Base-by-base conservation (phyloP, 164 flowering plant genomes). In the Stephania cephalantha region DNA sequence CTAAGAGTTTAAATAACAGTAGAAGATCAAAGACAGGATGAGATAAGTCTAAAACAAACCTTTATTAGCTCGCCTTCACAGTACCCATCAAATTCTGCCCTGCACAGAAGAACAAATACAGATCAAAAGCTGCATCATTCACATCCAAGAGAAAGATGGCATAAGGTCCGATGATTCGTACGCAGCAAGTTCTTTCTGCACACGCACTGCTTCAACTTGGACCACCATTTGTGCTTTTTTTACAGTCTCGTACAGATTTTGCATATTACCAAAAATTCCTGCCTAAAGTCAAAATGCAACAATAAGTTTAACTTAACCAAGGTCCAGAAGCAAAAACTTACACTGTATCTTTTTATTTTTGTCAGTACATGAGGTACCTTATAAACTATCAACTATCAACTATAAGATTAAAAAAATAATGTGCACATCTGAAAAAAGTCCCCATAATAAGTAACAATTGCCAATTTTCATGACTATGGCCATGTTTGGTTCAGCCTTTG, bases 141-240 rank as follows among this genome's bases (percentile, higher is more conserved):
- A 64, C 17, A n/a, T 10, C 4, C 29, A 22, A 65, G 31, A 70
- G 42, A 31, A 9, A 42, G 45, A 73, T 46, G 3, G 55, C 55
- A 71, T 44, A 6, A 18, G 44, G 46, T 77, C n/a, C 68, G 42
- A 66, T 58, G 20, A 63, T 44, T 74, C 94, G 78, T 90, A 95
- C 98, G 73, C 93, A 68, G 97, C 91, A 74, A 95, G 97, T 81
- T 95, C 98, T 80, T 95, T 92, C 79, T 95, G 98, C 50, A 95
- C 94, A 69, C 89, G 90, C 45, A 92, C 97, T 73, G 97, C 98
- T 86, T 95, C 98, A 75, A 95, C 98, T 86, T 92, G 98, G 80
- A 92, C 98, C 61, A 92, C 97, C 91, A 85, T 90, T 68, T 95
- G 97, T 6, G 98, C 98, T 85, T 92, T 95, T 86, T 91, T 95